Evolutionary conservation across 1,284 basidiomycete species (phyloP).

Genomic region (Veloboletus limbatus): DNA sequence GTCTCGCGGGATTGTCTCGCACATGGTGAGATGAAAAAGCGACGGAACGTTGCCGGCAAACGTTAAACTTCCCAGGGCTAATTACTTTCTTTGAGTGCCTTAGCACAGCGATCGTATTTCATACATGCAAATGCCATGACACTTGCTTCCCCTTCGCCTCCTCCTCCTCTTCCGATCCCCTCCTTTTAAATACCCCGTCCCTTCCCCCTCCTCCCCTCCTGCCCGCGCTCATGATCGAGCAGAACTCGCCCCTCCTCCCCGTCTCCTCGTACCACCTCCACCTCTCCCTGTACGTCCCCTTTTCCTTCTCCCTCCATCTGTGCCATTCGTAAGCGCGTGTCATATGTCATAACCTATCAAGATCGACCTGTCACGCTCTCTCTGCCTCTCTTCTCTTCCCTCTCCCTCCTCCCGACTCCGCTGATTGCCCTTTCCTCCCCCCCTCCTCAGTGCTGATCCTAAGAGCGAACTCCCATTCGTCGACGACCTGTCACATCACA

Average conservation of each 20-base stretch:
- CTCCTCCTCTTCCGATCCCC: constrained; percentile 11
- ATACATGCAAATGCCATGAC: no score
- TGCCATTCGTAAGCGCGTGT: constrained; percentile 23
- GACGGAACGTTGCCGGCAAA: constrained; percentile 33
- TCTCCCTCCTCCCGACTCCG: background rate
- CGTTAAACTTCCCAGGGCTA: constrained; percentile 36
- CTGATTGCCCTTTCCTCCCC: constrained; percentile 14
- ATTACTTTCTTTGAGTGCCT: constrained; percentile 35
- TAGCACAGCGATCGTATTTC: constrained; percentile 37
- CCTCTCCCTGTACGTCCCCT: constrained; percentile 51
- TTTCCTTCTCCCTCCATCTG: constrained; percentile 4
- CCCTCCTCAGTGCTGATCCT: constrained; percentile 34
- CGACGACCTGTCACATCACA: constrained; percentile 46
- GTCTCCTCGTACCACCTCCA: constrained; percentile 62
- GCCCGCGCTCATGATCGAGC: constrained; percentile 41
- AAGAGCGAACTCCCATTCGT: constrained; percentile 40
- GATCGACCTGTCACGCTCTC: constrained; percentile 26
- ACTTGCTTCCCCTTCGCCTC: no score
- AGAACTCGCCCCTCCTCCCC: constrained; percentile 36
- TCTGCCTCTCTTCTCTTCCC: constrained; percentile 1
- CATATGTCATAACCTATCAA: constrained; percentile 31
- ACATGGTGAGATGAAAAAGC: constrained; percentile 29
- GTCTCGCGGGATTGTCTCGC: constrained; percentile 30
- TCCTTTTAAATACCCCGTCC: constrained; percentile 20
- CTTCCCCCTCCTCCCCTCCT: constrained; percentile 15